Evolutionary conservation across 345 rosid species (phyloP).

Genomic region (Clarkia xantiana): DNA sequence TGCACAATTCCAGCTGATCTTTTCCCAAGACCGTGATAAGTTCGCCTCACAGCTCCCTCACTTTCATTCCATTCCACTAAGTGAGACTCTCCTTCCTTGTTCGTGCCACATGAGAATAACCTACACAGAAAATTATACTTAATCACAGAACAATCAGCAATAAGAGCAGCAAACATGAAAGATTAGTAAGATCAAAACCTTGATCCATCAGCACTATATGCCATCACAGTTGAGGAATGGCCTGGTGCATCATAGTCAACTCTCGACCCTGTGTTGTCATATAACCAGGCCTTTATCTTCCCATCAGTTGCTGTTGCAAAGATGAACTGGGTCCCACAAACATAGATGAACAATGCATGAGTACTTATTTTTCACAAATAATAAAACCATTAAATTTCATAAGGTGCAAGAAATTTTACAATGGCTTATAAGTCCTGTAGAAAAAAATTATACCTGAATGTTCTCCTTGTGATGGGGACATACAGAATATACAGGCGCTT

Average conservation of each 20-base stretch:
- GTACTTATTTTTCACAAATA: constrained; percentile 1
- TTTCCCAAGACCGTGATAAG: constrained; percentile 60
- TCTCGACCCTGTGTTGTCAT: constrained; percentile 56
- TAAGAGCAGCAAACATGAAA: background rate
- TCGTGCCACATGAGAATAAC: constrained; percentile 74
- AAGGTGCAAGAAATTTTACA: background rate
- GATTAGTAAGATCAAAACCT: constrained; percentile 29
- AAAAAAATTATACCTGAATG: constrained; percentile 43
- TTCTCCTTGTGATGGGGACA: constrained; percentile 79
- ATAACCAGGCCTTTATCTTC: constrained; percentile 80
- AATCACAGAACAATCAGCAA: background rate
- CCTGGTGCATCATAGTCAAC: constrained; percentile 84
- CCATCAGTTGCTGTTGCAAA: constrained; percentile 73
- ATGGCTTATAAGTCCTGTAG: background rate
- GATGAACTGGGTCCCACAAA: constrained; percentile 31
- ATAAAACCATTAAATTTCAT: background rate
- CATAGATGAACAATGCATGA: constrained; percentile 2
- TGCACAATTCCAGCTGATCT: constrained; percentile 58
- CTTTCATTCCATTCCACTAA: constrained; percentile 90
- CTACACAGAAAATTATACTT: constrained; percentile 12
- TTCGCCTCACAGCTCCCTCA: constrained; percentile 57
- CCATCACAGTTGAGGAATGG: constrained; percentile 56
- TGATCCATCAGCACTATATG: constrained; percentile 69
- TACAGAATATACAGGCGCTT: constrained; percentile 71
- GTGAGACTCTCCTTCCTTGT: constrained; percentile 65